These are phyloP conservation scores for Castanopsis chinensis DNA, from an alignment of 306 rosid species.

Conservation along the genomic window DNA sequence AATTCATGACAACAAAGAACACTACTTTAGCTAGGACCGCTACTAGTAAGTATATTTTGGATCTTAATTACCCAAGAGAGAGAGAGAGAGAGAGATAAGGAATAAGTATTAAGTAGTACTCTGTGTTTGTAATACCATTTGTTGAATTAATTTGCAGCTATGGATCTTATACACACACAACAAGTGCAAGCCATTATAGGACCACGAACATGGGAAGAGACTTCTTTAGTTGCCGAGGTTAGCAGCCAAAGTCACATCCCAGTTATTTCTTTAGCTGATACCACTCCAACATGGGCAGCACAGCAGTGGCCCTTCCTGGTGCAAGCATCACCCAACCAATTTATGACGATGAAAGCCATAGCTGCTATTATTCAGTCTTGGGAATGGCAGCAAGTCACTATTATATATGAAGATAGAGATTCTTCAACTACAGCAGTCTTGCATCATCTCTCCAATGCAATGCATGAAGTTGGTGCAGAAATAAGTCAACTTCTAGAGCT, in stretches of 20 bases:
- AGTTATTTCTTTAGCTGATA: slow-evolving; percentile 37
- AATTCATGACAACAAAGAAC: no score
- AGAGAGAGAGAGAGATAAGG: no score
- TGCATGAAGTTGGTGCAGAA: slow-evolving; percentile 22
- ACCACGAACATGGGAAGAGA: slow-evolving; percentile 49
- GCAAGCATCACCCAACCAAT: slow-evolving; percentile 27
- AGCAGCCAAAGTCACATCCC: slow-evolving; percentile 32
- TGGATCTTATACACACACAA: slow-evolving; percentile 27
- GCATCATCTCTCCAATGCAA: slow-evolving; percentile 26
- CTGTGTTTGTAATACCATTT: no score
- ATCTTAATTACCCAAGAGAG: no score
- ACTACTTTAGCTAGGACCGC: no score
- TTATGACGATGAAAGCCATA: slow-evolving; percentile 38
- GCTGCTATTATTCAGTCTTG: slow-evolving; percentile 40
- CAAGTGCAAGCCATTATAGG: slow-evolving; percentile 39
- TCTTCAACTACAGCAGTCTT: slow-evolving; percentile 27
- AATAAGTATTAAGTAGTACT: no score
- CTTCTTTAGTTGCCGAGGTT: slow-evolving; percentile 37
- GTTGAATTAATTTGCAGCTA: slow-evolving; percentile 28
- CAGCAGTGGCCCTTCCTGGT: slow-evolving; percentile 38
- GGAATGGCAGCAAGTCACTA: slow-evolving; percentile 33
- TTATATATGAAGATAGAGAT: slow-evolving; percentile 40
- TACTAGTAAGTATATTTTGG: no score
- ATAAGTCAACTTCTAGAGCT: slow-evolving; percentile 27
- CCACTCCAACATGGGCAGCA: slow-evolving; percentile 44